Conservation (phyloP, 2,329 filamentous ascomycete genomes). For the Diaporthe capsici region DNA sequence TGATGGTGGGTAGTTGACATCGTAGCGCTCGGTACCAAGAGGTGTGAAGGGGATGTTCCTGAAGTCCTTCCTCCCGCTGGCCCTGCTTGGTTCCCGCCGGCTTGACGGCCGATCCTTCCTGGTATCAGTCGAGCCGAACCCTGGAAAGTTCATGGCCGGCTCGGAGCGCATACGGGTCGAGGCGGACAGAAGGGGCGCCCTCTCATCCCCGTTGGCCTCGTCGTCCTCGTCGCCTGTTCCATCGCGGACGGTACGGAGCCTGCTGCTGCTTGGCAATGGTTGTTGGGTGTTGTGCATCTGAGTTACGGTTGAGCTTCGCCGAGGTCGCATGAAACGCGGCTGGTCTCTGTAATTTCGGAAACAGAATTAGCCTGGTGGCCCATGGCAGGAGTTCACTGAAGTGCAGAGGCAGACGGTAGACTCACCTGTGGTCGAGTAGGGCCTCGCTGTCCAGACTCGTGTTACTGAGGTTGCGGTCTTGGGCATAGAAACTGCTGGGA, state of each 20-base stretch:
- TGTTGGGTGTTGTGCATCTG: conserved; percentile 51
- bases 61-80: conserved; percentile 61
- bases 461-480: conserved; percentile 76
- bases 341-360: conserved; percentile 63
- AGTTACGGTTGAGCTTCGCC: conserved; percentile 69
- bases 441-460: conserved; percentile 92
- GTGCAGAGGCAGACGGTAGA: neutral
- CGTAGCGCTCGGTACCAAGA: conserved; percentile 62
- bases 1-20: conserved; percentile 79
- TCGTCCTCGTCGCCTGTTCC: conserved; percentile 65
- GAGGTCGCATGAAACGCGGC: conserved; percentile 70
- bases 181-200: conserved; percentile 66
- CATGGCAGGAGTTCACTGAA: neutral
- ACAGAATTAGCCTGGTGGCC: conserved; percentile 41
- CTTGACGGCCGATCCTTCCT: conserved; percentile 53
- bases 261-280: conserved; percentile 46
- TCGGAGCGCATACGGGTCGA: conserved; percentile 55
- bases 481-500: conserved; percentile 63
- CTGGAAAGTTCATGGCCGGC: conserved; percentile 45
- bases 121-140: conserved; percentile 61
- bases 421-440: conserved; percentile 86
- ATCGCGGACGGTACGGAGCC: conserved; percentile 48
- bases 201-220: conserved; percentile 61
- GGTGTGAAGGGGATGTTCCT: conserved; percentile 45
- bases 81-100: conserved; percentile 64